A percentile compares a stretch with the other conserved stretches of the same genome.
These are phyloP conservation scores for Stachybotrys chartarum DNA, from an alignment of 2,329 filamentous ascomycete genomes.

Conservation along the genomic window DNA sequence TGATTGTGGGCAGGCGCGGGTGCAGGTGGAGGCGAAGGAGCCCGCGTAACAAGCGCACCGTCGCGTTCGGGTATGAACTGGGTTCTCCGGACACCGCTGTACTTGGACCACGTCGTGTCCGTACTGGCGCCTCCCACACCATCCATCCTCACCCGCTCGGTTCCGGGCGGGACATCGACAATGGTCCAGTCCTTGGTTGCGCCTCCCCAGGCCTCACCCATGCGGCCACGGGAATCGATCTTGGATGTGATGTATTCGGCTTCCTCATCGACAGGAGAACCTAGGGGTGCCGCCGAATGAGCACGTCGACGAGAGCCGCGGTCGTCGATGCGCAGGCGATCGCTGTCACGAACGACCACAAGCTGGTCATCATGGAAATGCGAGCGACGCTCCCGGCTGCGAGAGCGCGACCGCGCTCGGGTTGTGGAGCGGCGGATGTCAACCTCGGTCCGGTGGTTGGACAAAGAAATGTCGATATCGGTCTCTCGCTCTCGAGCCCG, in stretches of 20 bases:
- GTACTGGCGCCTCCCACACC: conserved; percentile 67
- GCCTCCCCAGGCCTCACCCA: conserved; percentile 68
- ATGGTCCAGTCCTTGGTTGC: conserved; percentile 73
- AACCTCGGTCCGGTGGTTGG: conserved; percentile 47
- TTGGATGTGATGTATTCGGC: conserved; percentile 52
- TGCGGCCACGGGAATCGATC: conserved; percentile 54
- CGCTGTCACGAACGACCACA: conserved; percentile 51
- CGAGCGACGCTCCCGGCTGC: conserved; percentile 30
- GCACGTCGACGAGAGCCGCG: conserved; percentile 38
- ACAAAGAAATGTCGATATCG: conserved; percentile 55
- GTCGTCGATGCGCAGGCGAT: conserved; percentile 38
- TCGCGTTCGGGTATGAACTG: conserved; percentile 68
- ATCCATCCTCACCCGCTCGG: conserved; percentile 75
- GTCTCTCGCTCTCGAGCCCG: conserved; percentile 44
- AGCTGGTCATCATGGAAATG: conserved; percentile 57
- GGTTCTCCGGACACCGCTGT: conserved; percentile 68
- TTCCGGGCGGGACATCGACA: conserved; percentile 77
- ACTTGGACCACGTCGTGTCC: conserved; percentile 72
- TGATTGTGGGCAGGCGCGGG: conserved; percentile 15
- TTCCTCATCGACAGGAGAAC: conserved; percentile 47
- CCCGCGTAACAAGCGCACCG: conserved; percentile 18
- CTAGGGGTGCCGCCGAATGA: conserved; percentile 40
- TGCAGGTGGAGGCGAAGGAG: conserved; percentile 10
- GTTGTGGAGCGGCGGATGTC: conserved; percentile 40
- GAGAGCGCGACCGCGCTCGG: conserved; percentile 28